Base-by-base conservation (phyloP, 2,329 filamentous ascomycete genomes). In the Drechslerella coelobrocha region DNA sequence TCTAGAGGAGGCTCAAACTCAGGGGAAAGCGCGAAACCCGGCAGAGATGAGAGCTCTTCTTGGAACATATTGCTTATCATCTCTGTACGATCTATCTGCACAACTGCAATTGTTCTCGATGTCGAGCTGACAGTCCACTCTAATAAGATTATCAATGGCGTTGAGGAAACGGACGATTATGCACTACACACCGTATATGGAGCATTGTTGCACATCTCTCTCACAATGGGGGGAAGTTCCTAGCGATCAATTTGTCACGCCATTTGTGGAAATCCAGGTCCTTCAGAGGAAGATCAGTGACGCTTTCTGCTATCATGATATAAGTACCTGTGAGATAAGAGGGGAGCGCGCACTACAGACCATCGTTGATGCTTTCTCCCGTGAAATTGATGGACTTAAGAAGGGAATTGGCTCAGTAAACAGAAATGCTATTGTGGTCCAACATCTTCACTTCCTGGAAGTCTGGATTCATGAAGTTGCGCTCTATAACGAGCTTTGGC, bases 11-110 rank as follows among this genome's bases (percentile, higher is more conserved):
- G 48, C 48, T 52, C 48, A 52, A 52, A 52, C 48, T 52, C 48
- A 52, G 48, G 48, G 26, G 48, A 52, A 52, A 52, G 24, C 48
- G 24, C 48, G 48, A 52, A 31, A 31, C 34, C 48, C 26, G 48
- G 48, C 23, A 52, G 48, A 52, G 48, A 52, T 52, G 48, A 52
- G 48, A 52, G 48, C 48, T 52, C 48, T 52, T 52, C 48, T 52
- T 31, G 48, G 48, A 52, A 52, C 48, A 52, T 52, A 52, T 52
- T 52, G 23, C 34, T 52, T 52, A 52, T 52, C 48, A 52, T 52
- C 48, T 52, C 29, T 17, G 48, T 52, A 52, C 34, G 48, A 23
- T 52, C 48, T 17, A 52, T 27, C 48, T 52, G 48, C 48, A 52
- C 23, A 31, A 52, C 34, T 29, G 48, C 48, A 52, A 52, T 52